Conservation (phyloP, 176 grass and related monocot genomes). For the Aegilops sharonensis region DNA sequence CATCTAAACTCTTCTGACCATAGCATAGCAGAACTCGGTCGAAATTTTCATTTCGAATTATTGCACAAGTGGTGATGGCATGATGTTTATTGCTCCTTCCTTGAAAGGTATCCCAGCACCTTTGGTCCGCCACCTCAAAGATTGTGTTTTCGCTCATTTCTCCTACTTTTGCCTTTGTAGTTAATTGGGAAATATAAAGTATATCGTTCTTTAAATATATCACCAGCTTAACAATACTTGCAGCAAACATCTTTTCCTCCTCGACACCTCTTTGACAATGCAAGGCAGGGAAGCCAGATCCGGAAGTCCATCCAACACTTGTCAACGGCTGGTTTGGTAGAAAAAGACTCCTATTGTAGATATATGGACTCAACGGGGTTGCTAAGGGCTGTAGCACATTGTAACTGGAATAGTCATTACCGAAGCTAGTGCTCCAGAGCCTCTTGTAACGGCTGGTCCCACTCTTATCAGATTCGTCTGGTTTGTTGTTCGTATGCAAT, state of each 20-base stretch:
- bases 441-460: neutral
- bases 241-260: no score
- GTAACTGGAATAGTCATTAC: neutral
- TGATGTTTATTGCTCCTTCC: slow-evolving; percentile 42
- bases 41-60: slow-evolving; percentile 41
- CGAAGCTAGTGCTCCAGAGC: neutral
- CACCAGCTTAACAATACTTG: no score
- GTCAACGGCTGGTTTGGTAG: no score
- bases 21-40: slow-evolving; percentile 49
- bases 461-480: neutral
- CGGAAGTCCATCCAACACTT: no score
- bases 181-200: neutral
- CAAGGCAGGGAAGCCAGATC: no score
- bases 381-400: neutral
- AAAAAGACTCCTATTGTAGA: neutral
- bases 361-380: neutral
- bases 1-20: neutral
- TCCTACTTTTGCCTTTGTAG: neutral
- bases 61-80: slow-evolving; percentile 34
- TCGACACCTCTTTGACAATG: no score
- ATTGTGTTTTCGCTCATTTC: slow-evolving; percentile 11
- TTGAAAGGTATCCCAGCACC: slow-evolving; percentile 29
- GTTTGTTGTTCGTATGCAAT: neutral
- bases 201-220: no score
- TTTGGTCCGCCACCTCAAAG: neutral